These are phyloP conservation scores for Crotalaria pallida DNA, from an alignment of 306 rosid species.

Conservation along the genomic window DNA sequence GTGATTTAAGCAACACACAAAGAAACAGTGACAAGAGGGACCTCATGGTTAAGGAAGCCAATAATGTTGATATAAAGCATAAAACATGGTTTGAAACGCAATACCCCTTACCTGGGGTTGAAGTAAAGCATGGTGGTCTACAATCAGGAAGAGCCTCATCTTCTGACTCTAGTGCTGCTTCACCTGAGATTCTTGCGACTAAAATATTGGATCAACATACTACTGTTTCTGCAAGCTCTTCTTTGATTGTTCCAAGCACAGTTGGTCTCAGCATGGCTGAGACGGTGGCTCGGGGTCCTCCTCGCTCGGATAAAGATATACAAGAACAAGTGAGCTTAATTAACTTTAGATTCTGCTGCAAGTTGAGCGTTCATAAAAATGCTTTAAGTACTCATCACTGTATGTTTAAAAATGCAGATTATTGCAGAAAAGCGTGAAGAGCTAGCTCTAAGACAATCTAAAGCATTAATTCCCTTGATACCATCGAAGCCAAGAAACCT, in stretches of 20 bases:
- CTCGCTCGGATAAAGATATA: background rate
- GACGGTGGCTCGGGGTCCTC: conserved; percentile 26
- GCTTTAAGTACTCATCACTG: background rate
- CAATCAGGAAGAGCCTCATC: conserved; percentile 10
- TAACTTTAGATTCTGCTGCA: background rate
- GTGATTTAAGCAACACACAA: conserved; percentile 1
- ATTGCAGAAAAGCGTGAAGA: conserved; percentile 29
- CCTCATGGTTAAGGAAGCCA: background rate
- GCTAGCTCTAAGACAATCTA: conserved; percentile 33
- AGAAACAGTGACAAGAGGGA: background rate
- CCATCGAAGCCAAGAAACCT: conserved; percentile 23
- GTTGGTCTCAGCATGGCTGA: conserved; percentile 28
- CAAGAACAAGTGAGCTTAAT: conserved; percentile 34
- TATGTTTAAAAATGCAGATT: conserved; percentile 18
- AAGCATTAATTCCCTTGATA: conserved; percentile 29
- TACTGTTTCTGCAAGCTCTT: background rate
- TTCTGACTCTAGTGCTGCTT: conserved; percentile 3
- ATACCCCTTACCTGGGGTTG: conserved; percentile 21
- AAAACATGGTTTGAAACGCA: conserved; percentile 12
- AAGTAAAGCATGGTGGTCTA: background rate
- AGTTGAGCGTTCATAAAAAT: background rate
- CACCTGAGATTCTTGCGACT: conserved; percentile 14
- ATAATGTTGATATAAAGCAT: background rate
- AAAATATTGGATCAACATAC: background rate
- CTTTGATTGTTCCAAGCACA: conserved; percentile 11